Percentiles rank a stretch among this genome's conserved stretches.
Evolutionary conservation across 2,329 filamentous ascomycete species (phyloP).

Genomic region (Cladosporium austrohemisphaericum): DNA sequence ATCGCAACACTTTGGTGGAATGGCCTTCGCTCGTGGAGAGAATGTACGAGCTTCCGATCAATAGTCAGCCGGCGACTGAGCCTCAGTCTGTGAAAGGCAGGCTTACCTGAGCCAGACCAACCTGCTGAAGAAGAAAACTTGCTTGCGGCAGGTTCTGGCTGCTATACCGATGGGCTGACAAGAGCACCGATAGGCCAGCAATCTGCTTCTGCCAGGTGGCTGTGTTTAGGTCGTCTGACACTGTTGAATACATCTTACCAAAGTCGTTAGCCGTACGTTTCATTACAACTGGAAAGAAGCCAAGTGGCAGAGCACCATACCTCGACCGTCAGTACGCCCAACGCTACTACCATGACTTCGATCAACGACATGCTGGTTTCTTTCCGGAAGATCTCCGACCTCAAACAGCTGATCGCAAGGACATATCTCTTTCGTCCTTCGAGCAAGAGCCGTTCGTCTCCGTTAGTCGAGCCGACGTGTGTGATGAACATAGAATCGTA

Average conservation of each 20-base stretch:
- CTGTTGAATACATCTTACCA: not conserved
- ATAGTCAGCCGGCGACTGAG: not conserved
- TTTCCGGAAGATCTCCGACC: not conserved
- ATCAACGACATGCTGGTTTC: not conserved
- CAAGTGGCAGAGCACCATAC: not conserved
- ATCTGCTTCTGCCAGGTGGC: not conserved
- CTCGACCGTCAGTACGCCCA: not conserved
- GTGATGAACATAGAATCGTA: not conserved
- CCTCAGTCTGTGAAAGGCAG: no score
- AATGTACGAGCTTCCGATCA: not conserved
- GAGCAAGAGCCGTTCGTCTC: not conserved
- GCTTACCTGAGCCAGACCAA: not conserved
- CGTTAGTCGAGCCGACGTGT: not conserved
- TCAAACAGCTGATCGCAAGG: not conserved
- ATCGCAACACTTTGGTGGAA: not conserved
- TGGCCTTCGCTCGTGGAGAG: not conserved
- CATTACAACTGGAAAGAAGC: no score
- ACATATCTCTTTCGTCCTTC: not conserved
- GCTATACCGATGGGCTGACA: not conserved
- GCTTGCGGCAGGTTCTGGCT: no score
- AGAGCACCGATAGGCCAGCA: not conserved
- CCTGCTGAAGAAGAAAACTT: not conserved
- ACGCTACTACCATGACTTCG: not conserved
- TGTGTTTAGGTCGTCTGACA: not conserved
- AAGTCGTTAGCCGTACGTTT: no score